These are phyloP conservation scores for Perkinsus olseni DNA, from an alignment of 169 alveolate species.

Conservation along the genomic window DNA sequence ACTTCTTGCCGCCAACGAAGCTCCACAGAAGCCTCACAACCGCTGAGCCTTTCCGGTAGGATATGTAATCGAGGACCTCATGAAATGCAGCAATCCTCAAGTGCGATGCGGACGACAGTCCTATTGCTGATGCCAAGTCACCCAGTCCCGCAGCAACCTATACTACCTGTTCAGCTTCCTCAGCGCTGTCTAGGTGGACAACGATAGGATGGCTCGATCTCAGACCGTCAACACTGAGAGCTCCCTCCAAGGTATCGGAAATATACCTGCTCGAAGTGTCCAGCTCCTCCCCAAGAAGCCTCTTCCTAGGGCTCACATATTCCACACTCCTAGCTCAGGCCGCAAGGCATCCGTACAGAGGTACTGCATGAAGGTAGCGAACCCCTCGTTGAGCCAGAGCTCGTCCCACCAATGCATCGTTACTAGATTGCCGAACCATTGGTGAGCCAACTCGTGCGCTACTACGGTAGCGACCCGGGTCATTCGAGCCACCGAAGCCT, in stretches of 20 bases:
- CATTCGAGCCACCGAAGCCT: conserved; percentile 14
- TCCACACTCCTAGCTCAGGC: conserved; percentile 10
- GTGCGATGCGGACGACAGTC: no score
- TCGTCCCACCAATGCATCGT: conserved; percentile 88
- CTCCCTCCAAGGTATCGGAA: conserved; percentile 16
- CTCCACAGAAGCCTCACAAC: conserved; percentile 52
- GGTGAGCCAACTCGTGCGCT: conserved; percentile 76
- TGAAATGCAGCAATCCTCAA: background rate
- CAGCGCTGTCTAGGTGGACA: conserved; percentile 24
- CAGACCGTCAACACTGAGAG: conserved; percentile 25
- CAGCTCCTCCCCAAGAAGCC: background rate
- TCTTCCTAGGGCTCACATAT: conserved; percentile 9
- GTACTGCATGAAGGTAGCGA: conserved; percentile 65
- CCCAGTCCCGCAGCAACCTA: background rate
- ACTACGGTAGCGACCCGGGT: conserved; percentile 37
- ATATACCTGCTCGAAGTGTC: background rate
- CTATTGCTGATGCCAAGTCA: no score
- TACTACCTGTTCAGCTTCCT: conserved; percentile 14
- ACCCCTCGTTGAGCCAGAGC: conserved; percentile 81
- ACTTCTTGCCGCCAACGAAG: conserved; percentile 42
- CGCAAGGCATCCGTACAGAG: conserved; percentile 15
- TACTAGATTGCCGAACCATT: conserved; percentile 78
- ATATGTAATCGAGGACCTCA: conserved; percentile 60
- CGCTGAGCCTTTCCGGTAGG: conserved; percentile 68
- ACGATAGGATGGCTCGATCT: conserved; percentile 31